Percentiles rank a stretch among this genome's conserved stretches.
Evolutionary conservation across 805 yeast species (phyloP).

Genomic region (Metschnikowia lachancei): DNA sequence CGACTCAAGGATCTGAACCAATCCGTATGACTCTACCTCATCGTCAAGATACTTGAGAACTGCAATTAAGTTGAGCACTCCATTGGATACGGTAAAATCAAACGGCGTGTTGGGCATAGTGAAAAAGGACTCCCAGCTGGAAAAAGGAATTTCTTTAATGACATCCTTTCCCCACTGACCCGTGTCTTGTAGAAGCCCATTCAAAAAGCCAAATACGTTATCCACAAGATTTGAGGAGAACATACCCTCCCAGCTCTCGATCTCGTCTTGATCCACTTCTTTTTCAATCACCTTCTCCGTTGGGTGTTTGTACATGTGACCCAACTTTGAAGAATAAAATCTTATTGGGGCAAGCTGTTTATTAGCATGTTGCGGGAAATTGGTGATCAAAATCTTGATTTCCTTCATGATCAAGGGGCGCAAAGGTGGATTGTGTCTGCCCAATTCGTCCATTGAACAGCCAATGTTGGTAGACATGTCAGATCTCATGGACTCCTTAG

Average conservation of each 20-base stretch:
- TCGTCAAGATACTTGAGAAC: conserved; percentile 57
- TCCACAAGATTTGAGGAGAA: conserved; percentile 49
- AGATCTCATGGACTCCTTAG: conserved; percentile 48
- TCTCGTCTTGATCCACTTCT: conserved; percentile 40
- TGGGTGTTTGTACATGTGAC: conserved; percentile 39
- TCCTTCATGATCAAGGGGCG: conserved; percentile 56
- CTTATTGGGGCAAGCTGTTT: conserved; percentile 36
- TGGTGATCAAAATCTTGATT: conserved; percentile 43
- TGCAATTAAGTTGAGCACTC: conserved; percentile 51
- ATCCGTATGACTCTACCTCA: conserved; percentile 49
- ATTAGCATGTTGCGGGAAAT: conserved; percentile 40
- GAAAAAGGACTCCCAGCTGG: conserved; percentile 48
- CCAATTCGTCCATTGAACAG: conserved; percentile 69
- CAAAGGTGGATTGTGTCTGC: conserved; percentile 77
- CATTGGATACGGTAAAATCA: conserved; percentile 57
- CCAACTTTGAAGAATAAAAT: conserved; percentile 42
- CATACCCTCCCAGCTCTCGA: conserved; percentile 54
- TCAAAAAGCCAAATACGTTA: conserved; percentile 48
- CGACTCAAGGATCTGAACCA: conserved; percentile 34
- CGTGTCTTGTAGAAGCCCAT: conserved; percentile 52
- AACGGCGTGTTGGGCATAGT: conserved; percentile 55
- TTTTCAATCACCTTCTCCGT: conserved; percentile 41
- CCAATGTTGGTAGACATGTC: conserved; percentile 61
- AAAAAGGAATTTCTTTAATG: conserved; percentile 37
- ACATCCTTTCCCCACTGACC: conserved; percentile 46